These are phyloP conservation scores for Paramecium octaurelia DNA, from an alignment of 73 alveolate species.

Conservation along the genomic window DNA sequence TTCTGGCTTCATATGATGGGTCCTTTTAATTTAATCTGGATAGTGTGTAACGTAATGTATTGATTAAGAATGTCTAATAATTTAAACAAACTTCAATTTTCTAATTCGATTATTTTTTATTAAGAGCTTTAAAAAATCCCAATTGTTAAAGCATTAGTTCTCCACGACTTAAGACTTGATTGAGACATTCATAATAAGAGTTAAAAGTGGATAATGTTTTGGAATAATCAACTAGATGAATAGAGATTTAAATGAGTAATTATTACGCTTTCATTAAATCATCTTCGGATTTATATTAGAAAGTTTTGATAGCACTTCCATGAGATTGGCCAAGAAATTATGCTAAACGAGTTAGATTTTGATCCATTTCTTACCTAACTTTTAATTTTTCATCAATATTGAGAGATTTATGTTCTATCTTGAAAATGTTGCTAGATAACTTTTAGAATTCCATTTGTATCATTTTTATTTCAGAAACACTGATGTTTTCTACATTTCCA, in stretches of 20 bases:
- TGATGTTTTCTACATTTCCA: background rate
- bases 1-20: background rate
- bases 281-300: slow-evolving; percentile 11
- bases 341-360: background rate
- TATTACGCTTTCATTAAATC: slow-evolving; percentile 23
- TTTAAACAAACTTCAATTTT: background rate
- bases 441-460: background rate
- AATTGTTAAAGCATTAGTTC: slow-evolving; percentile 14
- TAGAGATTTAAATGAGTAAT: background rate
- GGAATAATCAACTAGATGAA: background rate
- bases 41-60: background rate
- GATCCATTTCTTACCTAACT: background rate
- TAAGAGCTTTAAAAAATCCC: slow-evolving; percentile 18
- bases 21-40: background rate
- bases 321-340: background rate
- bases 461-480: background rate
- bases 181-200: background rate
- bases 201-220: background rate
- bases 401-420: background rate
- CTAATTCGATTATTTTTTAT: background rate
- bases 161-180: background rate
- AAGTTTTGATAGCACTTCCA: background rate
- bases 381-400: background rate
- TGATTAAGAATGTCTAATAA: background rate
- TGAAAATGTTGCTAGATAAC: background rate